Evolutionary conservation across 768 basidiomycete genomes (phyloP).

Genomic region (Neoboletus brunneissimus): DNA sequence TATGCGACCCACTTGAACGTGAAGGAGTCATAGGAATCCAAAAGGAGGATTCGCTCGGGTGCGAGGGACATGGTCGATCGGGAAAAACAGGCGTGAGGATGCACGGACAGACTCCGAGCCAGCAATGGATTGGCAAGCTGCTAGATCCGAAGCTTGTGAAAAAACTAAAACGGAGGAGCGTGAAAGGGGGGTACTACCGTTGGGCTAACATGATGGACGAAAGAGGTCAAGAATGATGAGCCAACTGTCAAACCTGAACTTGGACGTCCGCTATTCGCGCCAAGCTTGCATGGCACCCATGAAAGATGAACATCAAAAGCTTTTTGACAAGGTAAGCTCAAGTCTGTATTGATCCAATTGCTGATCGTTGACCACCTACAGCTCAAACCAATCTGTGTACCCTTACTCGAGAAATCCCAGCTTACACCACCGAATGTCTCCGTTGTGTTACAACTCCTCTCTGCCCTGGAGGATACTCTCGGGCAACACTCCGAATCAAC

Average conservation of each 20-base stretch:
- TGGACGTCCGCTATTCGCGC: neutral
- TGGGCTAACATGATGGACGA: neutral
- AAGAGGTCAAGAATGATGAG: too few relatives aligned
- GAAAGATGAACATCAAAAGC: constrained; percentile 23
- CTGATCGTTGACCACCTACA: constrained; percentile 13
- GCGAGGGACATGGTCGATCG: constrained; percentile 25
- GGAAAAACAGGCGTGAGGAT: neutral
- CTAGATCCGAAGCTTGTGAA: neutral
- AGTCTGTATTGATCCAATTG: neutral
- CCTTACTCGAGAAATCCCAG: constrained; percentile 68
- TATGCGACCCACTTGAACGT: constrained; percentile 71
- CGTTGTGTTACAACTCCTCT: constrained; percentile 49
- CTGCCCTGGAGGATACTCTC: constrained; percentile 49
- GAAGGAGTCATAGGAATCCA: constrained; percentile 87
- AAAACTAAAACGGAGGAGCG: neutral
- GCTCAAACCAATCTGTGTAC: constrained; percentile 76
- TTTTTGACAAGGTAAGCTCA: constrained; percentile 40
- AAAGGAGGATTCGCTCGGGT: constrained; percentile 56
- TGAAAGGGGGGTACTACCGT: neutral
- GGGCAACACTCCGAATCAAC: constrained; percentile 38
- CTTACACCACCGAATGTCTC: constrained; percentile 56
- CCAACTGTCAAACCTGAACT: too few relatives aligned
- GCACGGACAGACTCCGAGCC: neutral
- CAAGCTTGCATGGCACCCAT: constrained; percentile 14
- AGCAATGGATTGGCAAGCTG: neutral